phyloP scores from a whole-genome alignment of 768 basidiomycete species.

The Tremella yokohamensis region DNA sequence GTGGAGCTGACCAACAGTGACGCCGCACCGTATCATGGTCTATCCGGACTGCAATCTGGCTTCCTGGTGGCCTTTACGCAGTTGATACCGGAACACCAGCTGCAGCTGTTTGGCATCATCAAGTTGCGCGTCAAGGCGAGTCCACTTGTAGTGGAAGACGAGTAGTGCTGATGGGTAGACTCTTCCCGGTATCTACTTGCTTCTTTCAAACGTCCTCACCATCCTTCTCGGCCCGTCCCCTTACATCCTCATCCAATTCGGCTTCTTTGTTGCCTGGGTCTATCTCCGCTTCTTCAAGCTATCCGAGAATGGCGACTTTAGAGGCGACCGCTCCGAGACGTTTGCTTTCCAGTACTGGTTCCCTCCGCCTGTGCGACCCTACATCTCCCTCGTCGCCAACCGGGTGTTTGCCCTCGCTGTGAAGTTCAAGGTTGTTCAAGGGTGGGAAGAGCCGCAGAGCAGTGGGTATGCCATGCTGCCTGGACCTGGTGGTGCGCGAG shows the following conservation, averaged over 20 bases:
- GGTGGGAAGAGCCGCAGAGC: conserved; percentile 50
- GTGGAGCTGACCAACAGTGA: conserved; percentile 57
- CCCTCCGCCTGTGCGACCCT: conserved; percentile 83
- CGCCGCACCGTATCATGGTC: conserved; percentile 84
- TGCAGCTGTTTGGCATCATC: conserved; percentile 72
- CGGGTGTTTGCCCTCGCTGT: conserved; percentile 61
- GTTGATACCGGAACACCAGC: conserved; percentile 94
- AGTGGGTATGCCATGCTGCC: conserved; percentile 62
- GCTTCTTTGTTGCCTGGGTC: conserved; percentile 95
- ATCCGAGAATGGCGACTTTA: conserved; percentile 61
- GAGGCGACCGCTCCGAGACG: conserved; percentile 94
- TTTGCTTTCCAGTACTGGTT: conserved; percentile 95
- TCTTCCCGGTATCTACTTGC: conserved; percentile 90
- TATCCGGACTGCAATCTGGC: conserved; percentile 83
- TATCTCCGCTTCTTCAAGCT: conserved; percentile 97
- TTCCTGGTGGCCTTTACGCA: conserved; percentile 96
- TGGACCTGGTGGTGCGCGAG: conserved; percentile 77
- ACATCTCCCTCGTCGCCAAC: conserved; percentile 66
- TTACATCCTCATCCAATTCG: conserved; percentile 73
- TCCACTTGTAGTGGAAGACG: background rate
- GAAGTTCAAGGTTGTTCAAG: conserved; percentile 71
- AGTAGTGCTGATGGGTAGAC: conserved; percentile 55
- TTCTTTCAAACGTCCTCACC: conserved; percentile 69
- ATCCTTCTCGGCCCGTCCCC: conserved; percentile 44
- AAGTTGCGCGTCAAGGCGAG: conserved; percentile 78